A percentile compares a stretch with the other conserved stretches of the same genome.
Conservation (phyloP, 768 basidiomycete species). For the Filobasidium wieringae region DNA sequence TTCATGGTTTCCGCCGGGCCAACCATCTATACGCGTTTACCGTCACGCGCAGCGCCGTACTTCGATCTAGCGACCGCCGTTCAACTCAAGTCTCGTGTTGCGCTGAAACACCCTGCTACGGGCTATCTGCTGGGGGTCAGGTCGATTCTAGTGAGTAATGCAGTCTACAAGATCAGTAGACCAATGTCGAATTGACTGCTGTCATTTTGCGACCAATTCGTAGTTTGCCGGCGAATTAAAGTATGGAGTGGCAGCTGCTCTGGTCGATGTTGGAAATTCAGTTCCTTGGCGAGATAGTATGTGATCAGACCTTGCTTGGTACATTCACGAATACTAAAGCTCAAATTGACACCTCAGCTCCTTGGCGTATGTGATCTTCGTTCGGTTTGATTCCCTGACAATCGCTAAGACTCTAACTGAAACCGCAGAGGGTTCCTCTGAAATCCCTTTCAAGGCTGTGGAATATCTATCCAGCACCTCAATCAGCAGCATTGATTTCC, state of each 20-base stretch:
- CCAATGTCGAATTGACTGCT: too few species aligned
- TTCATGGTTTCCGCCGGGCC: not conserved
- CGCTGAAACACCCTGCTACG: not conserved
- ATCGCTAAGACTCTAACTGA: too few species aligned
- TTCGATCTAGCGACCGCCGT: not conserved
- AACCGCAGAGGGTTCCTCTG: not conserved
- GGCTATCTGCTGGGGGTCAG: not conserved
- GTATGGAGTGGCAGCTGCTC: not conserved
- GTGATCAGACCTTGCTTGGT: too few species aligned
- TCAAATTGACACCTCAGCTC: too few species aligned
- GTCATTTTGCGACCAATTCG: not conserved
- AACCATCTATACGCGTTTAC: not conserved
- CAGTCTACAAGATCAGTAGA: not conserved
- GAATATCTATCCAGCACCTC: not conserved
- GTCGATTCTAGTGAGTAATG: not conserved
- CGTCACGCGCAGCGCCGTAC: not conserved
- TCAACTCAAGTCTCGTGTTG: not conserved
- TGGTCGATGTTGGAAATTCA: not conserved
- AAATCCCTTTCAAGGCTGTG: not conserved
- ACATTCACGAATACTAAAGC: too few species aligned
- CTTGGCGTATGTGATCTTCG: too few species aligned
- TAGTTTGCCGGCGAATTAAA: not conserved
- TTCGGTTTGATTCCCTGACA: too few species aligned
- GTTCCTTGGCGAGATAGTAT: not conserved
- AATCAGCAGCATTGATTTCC: not conserved